These are phyloP conservation scores for Bifiguratus adelaidae DNA, from an alignment of 192 early-diverging fungal genomes.

Conservation along the genomic window DNA sequence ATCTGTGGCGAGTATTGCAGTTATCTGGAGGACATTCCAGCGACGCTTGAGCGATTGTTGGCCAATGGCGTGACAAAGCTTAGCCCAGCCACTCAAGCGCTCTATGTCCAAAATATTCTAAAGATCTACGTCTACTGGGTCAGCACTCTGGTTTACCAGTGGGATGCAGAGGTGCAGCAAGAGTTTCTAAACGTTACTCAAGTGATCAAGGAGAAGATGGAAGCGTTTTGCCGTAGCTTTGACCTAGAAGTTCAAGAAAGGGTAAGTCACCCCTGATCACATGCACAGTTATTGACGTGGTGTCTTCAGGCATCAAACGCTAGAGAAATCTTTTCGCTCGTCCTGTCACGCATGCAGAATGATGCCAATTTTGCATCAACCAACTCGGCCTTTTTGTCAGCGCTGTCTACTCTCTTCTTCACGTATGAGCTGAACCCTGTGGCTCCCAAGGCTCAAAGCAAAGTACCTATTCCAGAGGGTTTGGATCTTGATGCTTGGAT, in stretches of 20 bases:
- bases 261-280: constrained; percentile 20
- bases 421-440: constrained; percentile 86
- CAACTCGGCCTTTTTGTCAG: constrained; percentile 35
- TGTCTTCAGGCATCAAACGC: constrained; percentile 29
- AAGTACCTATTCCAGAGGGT: constrained; percentile 80
- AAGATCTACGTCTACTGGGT: constrained; percentile 61
- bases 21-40: constrained; percentile 17
- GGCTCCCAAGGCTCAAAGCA: constrained; percentile 77
- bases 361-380: too few relatives aligned
- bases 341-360: not conserved
- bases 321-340: constrained; percentile 27
- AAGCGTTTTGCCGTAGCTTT: constrained; percentile 32
- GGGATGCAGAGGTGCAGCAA: constrained; percentile 33
- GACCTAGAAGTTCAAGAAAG: constrained; percentile 77
- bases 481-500: constrained; percentile 80
- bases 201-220: constrained; percentile 31
- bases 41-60: constrained; percentile 28
- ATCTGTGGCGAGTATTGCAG: constrained; percentile 81
- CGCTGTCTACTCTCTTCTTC: constrained; percentile 58
- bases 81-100: constrained; percentile 45
- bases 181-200: constrained; percentile 34
- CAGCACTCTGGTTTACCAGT: constrained; percentile 31
- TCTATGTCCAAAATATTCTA: constrained; percentile 59
- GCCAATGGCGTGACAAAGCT: constrained; percentile 32
- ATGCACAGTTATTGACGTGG: too few relatives aligned